Percentiles rank a stretch among this genome's conserved stretches.
Conservation (phyloP, 2,329 filamentous ascomycete genomes). For the Aureobasidium sp. region DNA sequence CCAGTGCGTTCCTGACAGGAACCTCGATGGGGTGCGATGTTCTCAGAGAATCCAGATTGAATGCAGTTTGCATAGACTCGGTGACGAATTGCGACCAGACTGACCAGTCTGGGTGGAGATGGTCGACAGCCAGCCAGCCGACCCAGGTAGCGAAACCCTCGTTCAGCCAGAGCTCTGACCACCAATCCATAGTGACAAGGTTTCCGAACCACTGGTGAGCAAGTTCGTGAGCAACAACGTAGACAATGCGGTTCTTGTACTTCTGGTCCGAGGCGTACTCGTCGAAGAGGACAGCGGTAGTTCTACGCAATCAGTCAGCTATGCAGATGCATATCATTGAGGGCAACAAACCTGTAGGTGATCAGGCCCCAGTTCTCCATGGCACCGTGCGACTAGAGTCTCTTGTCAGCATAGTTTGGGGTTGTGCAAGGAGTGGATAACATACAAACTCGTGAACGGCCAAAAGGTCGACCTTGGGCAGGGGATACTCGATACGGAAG, state of each 20-base stretch:
- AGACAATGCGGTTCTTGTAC: constrained; percentile 90
- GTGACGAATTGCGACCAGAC: constrained; percentile 97
- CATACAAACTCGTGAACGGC: constrained; percentile 88
- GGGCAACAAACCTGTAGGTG: constrained; percentile 54
- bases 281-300: constrained; percentile 93
- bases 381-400: constrained; percentile 57
- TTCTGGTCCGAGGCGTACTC: constrained; percentile 82
- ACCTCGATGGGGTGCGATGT: constrained; percentile 96
- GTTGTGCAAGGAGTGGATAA: constrained; percentile 17
- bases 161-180: constrained; percentile 67
- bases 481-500: constrained; percentile 86
- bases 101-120: constrained; percentile 94
- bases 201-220: constrained; percentile 97
- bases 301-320: constrained; percentile 32
- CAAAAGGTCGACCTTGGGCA: constrained; percentile 85
- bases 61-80: constrained; percentile 88
- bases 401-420: constrained; percentile 33
- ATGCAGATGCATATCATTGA: background rate
- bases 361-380: constrained; percentile 98
- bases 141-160: constrained; percentile 99
- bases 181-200: constrained; percentile 91
- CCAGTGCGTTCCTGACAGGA: constrained; percentile 83
- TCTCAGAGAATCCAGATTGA: constrained; percentile 80
- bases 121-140: constrained; percentile 85
- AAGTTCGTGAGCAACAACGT: constrained; percentile 96